Evolutionary conservation across 2,329 filamentous ascomycete species (phyloP).

Genomic region (Daldinia sp.): DNA sequence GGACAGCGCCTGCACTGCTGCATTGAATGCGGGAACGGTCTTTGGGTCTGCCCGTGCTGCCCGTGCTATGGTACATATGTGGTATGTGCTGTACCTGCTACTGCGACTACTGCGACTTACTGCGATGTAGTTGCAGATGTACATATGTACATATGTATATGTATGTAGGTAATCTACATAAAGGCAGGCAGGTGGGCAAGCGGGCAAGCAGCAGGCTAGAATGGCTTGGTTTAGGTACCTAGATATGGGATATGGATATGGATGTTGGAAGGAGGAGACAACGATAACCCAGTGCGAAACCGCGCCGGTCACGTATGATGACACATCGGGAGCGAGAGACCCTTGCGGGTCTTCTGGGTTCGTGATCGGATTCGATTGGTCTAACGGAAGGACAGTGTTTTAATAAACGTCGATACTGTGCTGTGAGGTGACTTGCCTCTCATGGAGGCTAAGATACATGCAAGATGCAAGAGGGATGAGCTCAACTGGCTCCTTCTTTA

Average conservation of each 20-base stretch:
- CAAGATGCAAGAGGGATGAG: slow-evolving; percentile 11
- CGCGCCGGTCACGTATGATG: slow-evolving; percentile 28
- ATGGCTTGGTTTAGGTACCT: not conserved
- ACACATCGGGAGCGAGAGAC: slow-evolving; percentile 40
- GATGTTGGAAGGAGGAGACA: slow-evolving; percentile 19
- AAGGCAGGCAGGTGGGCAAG: slow-evolving; percentile 2
- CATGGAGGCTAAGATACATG: slow-evolving; percentile 5
- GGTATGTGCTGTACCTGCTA: not conserved
- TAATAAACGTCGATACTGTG: slow-evolving; percentile 23
- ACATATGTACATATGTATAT: too few relatives aligned
- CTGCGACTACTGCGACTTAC: not conserved
- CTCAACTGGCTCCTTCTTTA: slow-evolving; percentile 7
- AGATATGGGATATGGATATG: too few relatives aligned
- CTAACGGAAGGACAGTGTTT: slow-evolving; percentile 3
- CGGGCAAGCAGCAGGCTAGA: not conserved
- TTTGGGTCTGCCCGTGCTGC: slow-evolving; percentile 17
- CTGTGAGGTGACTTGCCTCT: slow-evolving; percentile 18
- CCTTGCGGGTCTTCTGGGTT: slow-evolving; percentile 22
- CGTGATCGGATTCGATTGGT: slow-evolving; percentile 29
- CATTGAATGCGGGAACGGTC: slow-evolving; percentile 28
- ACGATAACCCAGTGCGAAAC: slow-evolving; percentile 35
- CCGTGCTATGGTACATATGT: not conserved
- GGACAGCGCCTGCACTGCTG: slow-evolving; percentile 29
- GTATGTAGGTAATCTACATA: slow-evolving; percentile 7
- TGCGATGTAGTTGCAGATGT: slow-evolving; percentile 5